Evolutionary conservation across 371 early-diverging fungal species (phyloP).

Genomic region (Apophysomyces variabilis): DNA sequence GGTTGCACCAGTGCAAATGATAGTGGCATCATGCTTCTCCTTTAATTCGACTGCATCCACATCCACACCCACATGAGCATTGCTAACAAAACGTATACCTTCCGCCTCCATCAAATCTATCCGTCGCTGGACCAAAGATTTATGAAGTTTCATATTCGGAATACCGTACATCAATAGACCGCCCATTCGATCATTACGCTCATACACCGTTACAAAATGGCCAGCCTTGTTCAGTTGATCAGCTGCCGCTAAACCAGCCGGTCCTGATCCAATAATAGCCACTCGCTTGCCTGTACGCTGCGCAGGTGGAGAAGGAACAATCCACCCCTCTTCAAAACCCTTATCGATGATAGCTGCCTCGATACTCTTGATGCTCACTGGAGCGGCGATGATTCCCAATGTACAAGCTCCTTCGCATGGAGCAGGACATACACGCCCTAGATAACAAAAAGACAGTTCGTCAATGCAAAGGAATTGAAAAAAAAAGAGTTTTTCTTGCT

Average conservation of each 20-base stretch:
- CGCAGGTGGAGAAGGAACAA: constrained; percentile 82
- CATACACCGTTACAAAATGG: constrained; percentile 92
- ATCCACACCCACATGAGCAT: constrained; percentile 77
- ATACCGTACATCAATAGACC: constrained; percentile 98
- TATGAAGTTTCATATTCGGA: constrained; percentile 99
- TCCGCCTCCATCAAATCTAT: constrained; percentile 91
- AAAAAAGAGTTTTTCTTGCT: constrained; percentile 22
- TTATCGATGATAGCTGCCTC: constrained; percentile 96
- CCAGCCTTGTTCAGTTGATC: constrained; percentile 98
- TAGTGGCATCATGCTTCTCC: constrained; percentile 75
- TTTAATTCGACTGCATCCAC: constrained; percentile 65
- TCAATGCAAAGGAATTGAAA: neutral
- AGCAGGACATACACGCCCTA: constrained; percentile 89
- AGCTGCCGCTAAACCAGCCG: constrained; percentile 96
- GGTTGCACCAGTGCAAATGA: constrained; percentile 94
- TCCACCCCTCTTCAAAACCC: constrained; percentile 96
- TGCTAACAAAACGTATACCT: constrained; percentile 87
- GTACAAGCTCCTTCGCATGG: constrained; percentile 74
- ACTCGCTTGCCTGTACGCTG: constrained; percentile 83
- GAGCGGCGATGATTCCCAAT: constrained; percentile 86
- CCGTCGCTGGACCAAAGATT: constrained; percentile 90
- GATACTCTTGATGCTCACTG: constrained; percentile 96
- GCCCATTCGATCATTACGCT: constrained; percentile 94
- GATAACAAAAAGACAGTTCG: constrained; percentile 60
- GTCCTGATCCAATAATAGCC: constrained; percentile 94